Evolutionary conservation across 2,329 filamentous ascomycete species (phyloP).

Genomic region (Neofusicoccum sp.): DNA sequence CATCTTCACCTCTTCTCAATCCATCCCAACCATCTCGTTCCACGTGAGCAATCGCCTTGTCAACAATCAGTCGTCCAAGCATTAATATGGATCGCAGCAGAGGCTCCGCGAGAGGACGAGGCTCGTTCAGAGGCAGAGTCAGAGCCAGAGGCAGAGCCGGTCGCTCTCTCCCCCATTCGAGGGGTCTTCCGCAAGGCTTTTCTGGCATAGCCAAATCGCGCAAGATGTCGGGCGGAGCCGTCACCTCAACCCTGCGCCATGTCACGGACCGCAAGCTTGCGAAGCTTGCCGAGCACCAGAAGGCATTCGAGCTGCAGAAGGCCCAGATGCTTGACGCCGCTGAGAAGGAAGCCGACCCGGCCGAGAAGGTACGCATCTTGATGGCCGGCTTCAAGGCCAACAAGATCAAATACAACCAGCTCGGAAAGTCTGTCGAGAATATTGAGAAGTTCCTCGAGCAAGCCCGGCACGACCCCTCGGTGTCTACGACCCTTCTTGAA

Average conservation of each 20-base stretch:
- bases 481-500: slow-evolving; percentile 35
- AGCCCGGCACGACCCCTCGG: slow-evolving; percentile 39
- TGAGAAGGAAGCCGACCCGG: slow-evolving; percentile 14
- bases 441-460: slow-evolving; percentile 41
- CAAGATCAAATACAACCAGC: slow-evolving; percentile 22
- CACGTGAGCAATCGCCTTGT: not conserved
- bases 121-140: not conserved
- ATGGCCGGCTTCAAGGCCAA: slow-evolving; percentile 29
- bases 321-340: slow-evolving; percentile 26
- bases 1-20: not conserved
- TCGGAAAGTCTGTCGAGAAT: slow-evolving; percentile 28
- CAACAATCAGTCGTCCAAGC: not conserved
- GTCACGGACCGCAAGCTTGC: slow-evolving; percentile 32
- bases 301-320: slow-evolving; percentile 29
- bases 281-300: slow-evolving; percentile 29
- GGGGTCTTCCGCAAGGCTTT: not conserved
- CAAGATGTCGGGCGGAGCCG: slow-evolving; percentile 25
- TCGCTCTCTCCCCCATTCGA: no score
- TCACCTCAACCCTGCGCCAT: slow-evolving; percentile 31
- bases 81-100: slow-evolving; percentile 1
- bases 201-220: not conserved
- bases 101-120: not conserved
- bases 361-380: slow-evolving; percentile 27
- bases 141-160: not conserved
- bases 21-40: not conserved